A percentile compares a stretch with the other conserved stretches of the same genome.
Evolutionary conservation across 2,329 filamentous ascomycete genomes (phyloP).

Genomic region (Conoideocrella luteorostrata): DNA sequence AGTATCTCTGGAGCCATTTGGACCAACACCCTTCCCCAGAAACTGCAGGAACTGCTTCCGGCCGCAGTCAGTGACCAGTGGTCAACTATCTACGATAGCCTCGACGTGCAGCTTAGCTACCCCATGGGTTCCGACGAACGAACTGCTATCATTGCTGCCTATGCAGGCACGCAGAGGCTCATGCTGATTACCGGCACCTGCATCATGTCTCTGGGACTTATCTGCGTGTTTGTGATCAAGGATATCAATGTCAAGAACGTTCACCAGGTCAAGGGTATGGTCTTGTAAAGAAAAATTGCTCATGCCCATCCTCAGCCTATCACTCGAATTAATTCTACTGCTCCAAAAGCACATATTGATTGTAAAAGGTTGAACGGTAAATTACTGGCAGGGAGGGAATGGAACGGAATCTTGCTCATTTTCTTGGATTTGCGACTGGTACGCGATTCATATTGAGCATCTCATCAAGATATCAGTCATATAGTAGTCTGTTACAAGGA

Average conservation of each 20-base stretch:
- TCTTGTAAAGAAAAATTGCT: no score
- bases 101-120: constrained; percentile 3
- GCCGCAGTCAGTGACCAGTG: background rate
- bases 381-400: no score
- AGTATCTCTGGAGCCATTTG: constrained; percentile 36
- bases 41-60: constrained; percentile 2
- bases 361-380: no score
- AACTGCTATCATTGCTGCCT: constrained; percentile 1
- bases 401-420: no score
- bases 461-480: no score
- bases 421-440: no score
- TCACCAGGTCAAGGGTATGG: constrained; percentile 1
- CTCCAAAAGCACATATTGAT: no score
- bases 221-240: background rate
- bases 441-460: no score
- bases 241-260: constrained; percentile 5
- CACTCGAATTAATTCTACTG: no score
- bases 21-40: constrained; percentile 31
- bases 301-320: no score
- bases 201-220: background rate
- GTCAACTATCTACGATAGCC: constrained; percentile 2
- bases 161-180: background rate
- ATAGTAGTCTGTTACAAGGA: no score
- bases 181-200: background rate
- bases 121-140: constrained; percentile 1